These are phyloP conservation scores for Leccinum angustisporum DNA, from an alignment of 1,284 basidiomycete genomes.

Conservation along the genomic window DNA sequence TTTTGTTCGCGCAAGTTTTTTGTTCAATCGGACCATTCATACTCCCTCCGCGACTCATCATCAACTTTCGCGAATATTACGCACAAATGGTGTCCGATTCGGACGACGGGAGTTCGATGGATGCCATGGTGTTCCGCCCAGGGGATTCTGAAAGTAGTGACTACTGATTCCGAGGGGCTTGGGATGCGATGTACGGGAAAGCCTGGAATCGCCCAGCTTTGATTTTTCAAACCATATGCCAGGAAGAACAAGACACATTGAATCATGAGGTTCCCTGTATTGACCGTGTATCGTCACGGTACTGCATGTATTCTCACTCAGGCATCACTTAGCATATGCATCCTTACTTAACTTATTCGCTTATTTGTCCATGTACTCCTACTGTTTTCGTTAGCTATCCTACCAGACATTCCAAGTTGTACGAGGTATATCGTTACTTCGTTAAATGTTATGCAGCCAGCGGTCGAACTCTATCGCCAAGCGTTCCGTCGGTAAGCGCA, in stretches of 20 bases:
- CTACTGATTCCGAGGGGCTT: background rate
- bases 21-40: conserved; percentile 6
- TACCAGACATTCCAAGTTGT: background rate
- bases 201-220: too few relatives aligned
- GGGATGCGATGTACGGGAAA: background rate
- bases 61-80: conserved; percentile 11
- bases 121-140: conserved; percentile 7
- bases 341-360: background rate
- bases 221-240: background rate
- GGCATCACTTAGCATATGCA: background rate
- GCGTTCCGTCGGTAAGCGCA: conserved; percentile 15
- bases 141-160: background rate
- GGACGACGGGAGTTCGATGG: conserved; percentile 4
- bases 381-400: background rate
- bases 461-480: conserved; percentile 16
- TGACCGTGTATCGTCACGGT: background rate
- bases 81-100: conserved; percentile 3
- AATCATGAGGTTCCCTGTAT: background rate
- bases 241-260: background rate
- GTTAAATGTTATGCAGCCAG: background rate
- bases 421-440: background rate
- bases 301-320: background rate
- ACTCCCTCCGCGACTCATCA: conserved; percentile 9
- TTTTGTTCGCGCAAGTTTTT: background rate
- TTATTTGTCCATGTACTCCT: background rate